A percentile compares a stretch with the other conserved stretches of the same genome.
These are phyloP conservation scores for Phytophthora vignae DNA, from an alignment of 352 stramenopile species.

Conservation along the genomic window DNA sequence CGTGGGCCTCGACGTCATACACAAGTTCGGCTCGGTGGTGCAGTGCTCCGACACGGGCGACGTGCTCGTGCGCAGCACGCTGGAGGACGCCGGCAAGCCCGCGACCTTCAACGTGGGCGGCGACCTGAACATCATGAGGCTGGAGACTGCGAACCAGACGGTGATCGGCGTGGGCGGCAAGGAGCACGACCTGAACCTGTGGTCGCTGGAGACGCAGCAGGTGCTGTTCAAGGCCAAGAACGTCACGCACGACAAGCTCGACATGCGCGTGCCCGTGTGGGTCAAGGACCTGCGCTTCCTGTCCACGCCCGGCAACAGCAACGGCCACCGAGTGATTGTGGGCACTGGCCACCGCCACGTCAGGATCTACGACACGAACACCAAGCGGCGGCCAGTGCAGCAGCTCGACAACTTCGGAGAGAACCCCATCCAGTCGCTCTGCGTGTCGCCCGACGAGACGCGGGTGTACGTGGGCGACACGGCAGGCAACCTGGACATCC, in stretches of 20 bases:
- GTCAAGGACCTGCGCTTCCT: conserved; percentile 84
- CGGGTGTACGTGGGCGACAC: conserved; percentile 89
- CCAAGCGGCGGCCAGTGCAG: conserved; percentile 78
- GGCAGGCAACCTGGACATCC: conserved; percentile 87
- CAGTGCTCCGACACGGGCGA: conserved; percentile 67
- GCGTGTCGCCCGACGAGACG: conserved; percentile 78
- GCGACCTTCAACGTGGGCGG: conserved; percentile 62
- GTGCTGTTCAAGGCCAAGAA: conserved; percentile 88
- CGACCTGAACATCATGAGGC: conserved; percentile 63
- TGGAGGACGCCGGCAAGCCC: conserved; percentile 49
- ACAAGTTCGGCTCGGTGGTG: conserved; percentile 73
- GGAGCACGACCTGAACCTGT: conserved; percentile 83
- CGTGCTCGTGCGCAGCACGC: conserved; percentile 59
- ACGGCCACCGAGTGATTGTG: conserved; percentile 74
- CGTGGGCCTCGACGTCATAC: conserved; percentile 68
- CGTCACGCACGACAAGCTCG: conserved; percentile 86
- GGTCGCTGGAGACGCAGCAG: conserved; percentile 84
- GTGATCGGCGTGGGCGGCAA: conserved; percentile 81
- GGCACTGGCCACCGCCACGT: conserved; percentile 84
- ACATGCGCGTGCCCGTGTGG: conserved; percentile 92
- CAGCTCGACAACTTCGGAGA: conserved; percentile 75
- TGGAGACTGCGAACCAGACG: conserved; percentile 57
- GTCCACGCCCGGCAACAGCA: conserved; percentile 58
- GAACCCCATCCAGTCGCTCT: conserved; percentile 78
- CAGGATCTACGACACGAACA: conserved; percentile 90